Evolutionary conservation across 768 basidiomycete species (phyloP).

Genomic region (Termitomyces sp.): DNA sequence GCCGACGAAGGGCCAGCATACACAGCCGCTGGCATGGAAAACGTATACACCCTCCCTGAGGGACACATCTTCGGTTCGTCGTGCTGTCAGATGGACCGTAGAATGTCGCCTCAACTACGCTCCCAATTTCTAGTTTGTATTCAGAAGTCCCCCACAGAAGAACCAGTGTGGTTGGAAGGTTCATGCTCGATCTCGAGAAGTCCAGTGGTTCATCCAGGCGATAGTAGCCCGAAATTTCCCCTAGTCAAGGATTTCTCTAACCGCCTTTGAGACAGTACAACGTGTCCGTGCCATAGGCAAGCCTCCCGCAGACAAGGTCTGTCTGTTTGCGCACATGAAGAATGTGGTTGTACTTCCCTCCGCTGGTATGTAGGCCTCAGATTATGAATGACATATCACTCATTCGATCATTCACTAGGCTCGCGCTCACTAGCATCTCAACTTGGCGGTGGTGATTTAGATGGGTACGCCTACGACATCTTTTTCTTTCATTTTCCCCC

Average conservation of each 20-base stretch:
- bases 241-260: constrained; percentile 1
- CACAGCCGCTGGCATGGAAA: constrained; percentile 34
- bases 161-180: constrained; percentile 56
- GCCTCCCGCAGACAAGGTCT: constrained; percentile 50
- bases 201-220: constrained; percentile 73
- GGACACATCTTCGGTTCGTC: constrained; percentile 63
- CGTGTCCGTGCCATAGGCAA: constrained; percentile 66
- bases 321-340: constrained; percentile 53
- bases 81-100: not conserved
- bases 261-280: constrained; percentile 40
- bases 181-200: constrained; percentile 60
- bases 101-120: not conserved
- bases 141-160: constrained; percentile 40
- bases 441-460: constrained; percentile 74
- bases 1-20: constrained; percentile 80
- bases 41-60: constrained; percentile 48
- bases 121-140: constrained; percentile 42
- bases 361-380: constrained; percentile 33
- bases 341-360: constrained; percentile 73
- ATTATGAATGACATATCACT: not conserved
- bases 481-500: not conserved
- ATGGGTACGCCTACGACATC: constrained; percentile 44
- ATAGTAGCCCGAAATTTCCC: constrained; percentile 34
- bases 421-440: constrained; percentile 59
- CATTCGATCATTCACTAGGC: constrained; percentile 28